Evolutionary conservation across 768 basidiomycete species (phyloP), one percentile per base, ranked within the genome.

Genomic region (Pleurotus salmoneostramineus): DNA sequence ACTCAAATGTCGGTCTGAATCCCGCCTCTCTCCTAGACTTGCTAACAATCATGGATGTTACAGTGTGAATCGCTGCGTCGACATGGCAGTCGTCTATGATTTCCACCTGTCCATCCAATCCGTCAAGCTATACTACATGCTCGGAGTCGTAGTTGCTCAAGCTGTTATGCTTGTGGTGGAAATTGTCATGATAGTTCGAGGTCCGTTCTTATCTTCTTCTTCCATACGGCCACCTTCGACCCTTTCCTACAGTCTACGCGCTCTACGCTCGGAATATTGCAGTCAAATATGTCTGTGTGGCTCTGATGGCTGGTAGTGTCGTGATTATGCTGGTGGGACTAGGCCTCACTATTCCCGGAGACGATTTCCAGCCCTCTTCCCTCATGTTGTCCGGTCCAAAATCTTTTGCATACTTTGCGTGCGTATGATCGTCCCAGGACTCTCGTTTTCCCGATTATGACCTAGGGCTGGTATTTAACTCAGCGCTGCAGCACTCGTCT

Each of bases 171-270:
- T 58, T 21, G 56, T 62, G 6, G 63, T 70, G 32, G 71, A 72
- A 58, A 56, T 69, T 27, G 66, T 71, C n/a, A 61, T 72, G 51
- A 69, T 71, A 67, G 60, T 61, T 33, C 60, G 71, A 66, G 71
- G 71, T 68, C 34, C 58, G 64, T 35, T 34, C 12, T 17, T 14
- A 17, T 11, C 58, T 27, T 48, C 17, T 37, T 31, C 14, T 31
- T n/a, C 32, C 6, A 34, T 17, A n/a, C 14, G 15, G 43, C 31
- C 12, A 48, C 32, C 27, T 35, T 31, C n/a, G 56, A 44, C n/a
- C 5, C 42, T 34, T 12, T 58, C 14, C 42, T n/a, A 15, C 42
- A 72, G 69, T 71, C 8, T 71, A 71, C 56, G 71, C 71, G 5
- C 60, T 72, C 3, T 72, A 71, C 50, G 65, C 66, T 58, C 63